Evolutionary conservation across 805 yeast genomes (phyloP).

Genomic region (Hanseniaspora hatyaiensis): DNA sequence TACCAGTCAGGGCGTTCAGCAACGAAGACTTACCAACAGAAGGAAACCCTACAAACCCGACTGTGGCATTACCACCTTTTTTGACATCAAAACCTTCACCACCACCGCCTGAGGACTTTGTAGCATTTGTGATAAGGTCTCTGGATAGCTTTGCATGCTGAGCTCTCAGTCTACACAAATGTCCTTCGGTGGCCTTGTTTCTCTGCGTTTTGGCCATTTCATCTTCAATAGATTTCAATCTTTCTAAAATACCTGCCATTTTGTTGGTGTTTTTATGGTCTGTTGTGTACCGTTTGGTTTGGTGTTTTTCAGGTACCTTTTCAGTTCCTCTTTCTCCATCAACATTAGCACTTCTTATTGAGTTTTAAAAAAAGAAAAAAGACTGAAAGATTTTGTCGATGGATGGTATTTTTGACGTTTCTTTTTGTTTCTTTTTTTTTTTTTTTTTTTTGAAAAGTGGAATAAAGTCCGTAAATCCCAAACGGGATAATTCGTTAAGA

Average conservation of each 20-base stretch:
- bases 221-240: slow-evolving; percentile 80
- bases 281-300: neutral
- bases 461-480: no score
- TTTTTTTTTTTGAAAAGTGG: neutral
- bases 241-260: slow-evolving; percentile 59
- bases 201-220: slow-evolving; percentile 98
- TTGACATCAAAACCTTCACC: slow-evolving; percentile 97
- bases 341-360: no score
- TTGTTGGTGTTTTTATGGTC: slow-evolving; percentile 6
- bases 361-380: neutral
- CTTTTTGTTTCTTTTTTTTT: neutral
- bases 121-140: slow-evolving; percentile 64
- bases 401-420: neutral
- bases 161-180: slow-evolving; percentile 93
- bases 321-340: no score
- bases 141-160: slow-evolving; percentile 89
- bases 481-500: no score
- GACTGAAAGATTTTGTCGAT: neutral
- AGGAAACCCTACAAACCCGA: slow-evolving; percentile 97
- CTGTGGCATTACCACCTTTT: slow-evolving; percentile 95
- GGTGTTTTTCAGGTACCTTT: neutral
- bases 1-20: slow-evolving; percentile 80
- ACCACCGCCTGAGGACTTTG: slow-evolving; percentile 76
- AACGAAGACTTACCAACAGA: slow-evolving; percentile 81
- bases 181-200: slow-evolving; percentile 95